Evolutionary conservation across 768 basidiomycete genomes (phyloP).

Genomic region (Aureoboletus auriporus): DNA sequence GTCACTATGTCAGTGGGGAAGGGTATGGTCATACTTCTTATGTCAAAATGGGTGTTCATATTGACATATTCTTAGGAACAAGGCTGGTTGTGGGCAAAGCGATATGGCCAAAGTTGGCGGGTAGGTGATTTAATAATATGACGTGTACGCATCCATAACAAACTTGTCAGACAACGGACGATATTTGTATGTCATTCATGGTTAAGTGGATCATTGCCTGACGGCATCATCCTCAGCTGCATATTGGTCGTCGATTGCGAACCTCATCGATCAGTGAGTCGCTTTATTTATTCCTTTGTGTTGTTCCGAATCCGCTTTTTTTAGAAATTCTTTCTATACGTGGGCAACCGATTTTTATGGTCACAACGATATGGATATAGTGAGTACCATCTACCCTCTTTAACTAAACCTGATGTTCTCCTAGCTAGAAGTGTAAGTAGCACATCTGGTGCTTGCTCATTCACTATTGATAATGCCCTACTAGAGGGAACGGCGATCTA

Average conservation of each 20-base stretch:
- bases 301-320: not conserved
- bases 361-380: conserved; percentile 67
- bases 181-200: conserved; percentile 36
- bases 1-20: conserved; percentile 67
- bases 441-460: not conserved
- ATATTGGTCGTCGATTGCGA: conserved; percentile 47
- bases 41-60: not conserved
- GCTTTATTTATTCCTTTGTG: not conserved
- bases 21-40: conserved; percentile 35
- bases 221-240: conserved; percentile 29
- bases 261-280: conserved; percentile 52
- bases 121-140: conserved; percentile 31
- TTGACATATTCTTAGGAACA: conserved; percentile 40
- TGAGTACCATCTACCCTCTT: conserved; percentile 24
- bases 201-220: not conserved
- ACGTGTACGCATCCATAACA: not conserved
- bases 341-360: conserved; percentile 66
- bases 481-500: conserved; percentile 59
- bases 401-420: not conserved
- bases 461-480: not conserved
- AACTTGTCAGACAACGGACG: conserved; percentile 42
- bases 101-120: conserved; percentile 63
- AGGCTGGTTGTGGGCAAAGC: conserved; percentile 61
- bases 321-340: conserved; percentile 61
- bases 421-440: conserved; percentile 53